phyloP scores from a whole-genome alignment of 257 asterid genomes.

The Petunia secreta region DNA sequence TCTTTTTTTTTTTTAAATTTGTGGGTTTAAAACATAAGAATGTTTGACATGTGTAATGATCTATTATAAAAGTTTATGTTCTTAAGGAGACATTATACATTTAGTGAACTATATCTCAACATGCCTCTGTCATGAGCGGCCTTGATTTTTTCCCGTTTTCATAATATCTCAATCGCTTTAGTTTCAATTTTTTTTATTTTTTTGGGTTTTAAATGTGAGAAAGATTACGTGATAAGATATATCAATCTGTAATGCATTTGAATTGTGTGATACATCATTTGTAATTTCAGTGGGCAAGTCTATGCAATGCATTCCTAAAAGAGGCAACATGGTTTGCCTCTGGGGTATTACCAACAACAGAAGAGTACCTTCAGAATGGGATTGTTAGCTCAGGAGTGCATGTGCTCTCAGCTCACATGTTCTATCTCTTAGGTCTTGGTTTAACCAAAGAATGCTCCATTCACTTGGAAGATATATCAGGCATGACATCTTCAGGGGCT shows the following conservation, averaged over 20 bases:
- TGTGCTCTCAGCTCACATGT: constrained; percentile 35
- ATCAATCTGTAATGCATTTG: not conserved
- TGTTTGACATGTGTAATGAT: too few species aligned
- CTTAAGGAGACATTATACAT: too few species aligned
- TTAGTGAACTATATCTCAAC: too few species aligned
- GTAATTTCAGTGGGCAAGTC: constrained; percentile 50
- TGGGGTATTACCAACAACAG: constrained; percentile 28
- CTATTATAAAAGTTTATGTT: too few species aligned
- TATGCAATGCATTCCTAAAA: constrained; percentile 51
- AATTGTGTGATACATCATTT: not conserved
- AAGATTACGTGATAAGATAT: too few species aligned
- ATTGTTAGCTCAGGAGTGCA: constrained; percentile 49
- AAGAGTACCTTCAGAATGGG: constrained; percentile 52
- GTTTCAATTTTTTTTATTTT: too few species aligned
- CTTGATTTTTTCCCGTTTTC: too few species aligned
- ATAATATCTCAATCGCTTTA: too few species aligned
- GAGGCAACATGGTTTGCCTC: constrained; percentile 57
- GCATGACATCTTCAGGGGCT: constrained; percentile 40
- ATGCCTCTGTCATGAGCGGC: not conserved
- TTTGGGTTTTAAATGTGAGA: too few species aligned
- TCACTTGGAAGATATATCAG: constrained; percentile 21
- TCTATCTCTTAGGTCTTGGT: constrained; percentile 43
- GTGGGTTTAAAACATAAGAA: too few species aligned
- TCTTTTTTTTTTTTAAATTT: too few species aligned
- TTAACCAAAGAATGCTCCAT: not conserved